Evolutionary conservation across 257 asterid species (phyloP).

Genomic region (Solanum clarkiae): DNA sequence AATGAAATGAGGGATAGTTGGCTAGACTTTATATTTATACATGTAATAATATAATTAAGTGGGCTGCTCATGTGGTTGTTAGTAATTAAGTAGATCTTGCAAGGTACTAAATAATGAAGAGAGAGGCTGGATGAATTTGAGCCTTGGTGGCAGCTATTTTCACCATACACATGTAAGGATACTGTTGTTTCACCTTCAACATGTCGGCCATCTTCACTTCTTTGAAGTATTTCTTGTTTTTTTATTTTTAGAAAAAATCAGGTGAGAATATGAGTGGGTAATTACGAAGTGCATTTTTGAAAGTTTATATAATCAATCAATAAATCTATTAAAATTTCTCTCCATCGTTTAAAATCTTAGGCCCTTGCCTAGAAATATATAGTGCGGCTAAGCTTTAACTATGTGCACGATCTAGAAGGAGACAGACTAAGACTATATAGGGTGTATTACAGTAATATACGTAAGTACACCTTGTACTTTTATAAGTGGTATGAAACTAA

Average conservation of each 20-base stretch:
- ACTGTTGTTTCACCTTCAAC: background rate
- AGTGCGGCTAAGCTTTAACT: background rate
- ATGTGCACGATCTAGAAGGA: background rate
- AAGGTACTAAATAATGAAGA: background rate
- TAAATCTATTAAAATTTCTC: too few species aligned
- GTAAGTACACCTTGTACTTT: background rate
- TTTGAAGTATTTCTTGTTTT: too few species aligned
- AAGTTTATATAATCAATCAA: background rate
- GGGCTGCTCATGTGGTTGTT: constrained; percentile 21
- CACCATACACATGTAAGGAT: constrained; percentile 21
- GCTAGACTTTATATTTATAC: background rate
- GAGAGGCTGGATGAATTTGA: background rate
- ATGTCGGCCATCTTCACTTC: background rate
- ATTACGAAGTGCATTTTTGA: background rate
- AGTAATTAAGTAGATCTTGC: background rate
- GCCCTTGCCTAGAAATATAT: too few species aligned
- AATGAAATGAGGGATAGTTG: background rate
- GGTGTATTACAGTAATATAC: background rate
- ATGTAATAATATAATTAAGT: background rate
- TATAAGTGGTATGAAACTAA: background rate
- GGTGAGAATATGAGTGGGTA: too few species aligned
- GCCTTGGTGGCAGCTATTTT: constrained; percentile 18
- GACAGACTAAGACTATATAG: too few species aligned
- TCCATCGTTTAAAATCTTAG: too few species aligned
- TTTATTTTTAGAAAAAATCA: too few species aligned